phyloP scores from a whole-genome alignment of 352 stramenopile genomes.

The Phytophthora citricola region DNA sequence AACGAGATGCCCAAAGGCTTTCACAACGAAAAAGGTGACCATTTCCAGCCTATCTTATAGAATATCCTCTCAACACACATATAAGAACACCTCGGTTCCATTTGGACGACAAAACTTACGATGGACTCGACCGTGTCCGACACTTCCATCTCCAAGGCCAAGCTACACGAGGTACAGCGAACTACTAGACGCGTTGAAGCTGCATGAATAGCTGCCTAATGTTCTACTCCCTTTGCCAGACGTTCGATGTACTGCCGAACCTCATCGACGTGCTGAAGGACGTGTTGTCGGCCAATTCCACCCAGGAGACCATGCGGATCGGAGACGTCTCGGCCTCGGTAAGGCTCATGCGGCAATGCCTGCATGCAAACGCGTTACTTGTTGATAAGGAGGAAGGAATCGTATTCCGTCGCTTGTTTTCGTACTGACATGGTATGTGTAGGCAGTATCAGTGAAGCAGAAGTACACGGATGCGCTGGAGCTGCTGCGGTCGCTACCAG shows the following conservation, averaged over 20 bases:
- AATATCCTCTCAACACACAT: slow-evolving; percentile 3
- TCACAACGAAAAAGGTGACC: no score
- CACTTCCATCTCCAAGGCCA: slow-evolving; percentile 64
- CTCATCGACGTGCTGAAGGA: slow-evolving; percentile 90
- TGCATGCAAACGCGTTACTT: neutral
- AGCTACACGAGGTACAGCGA: slow-evolving; percentile 65
- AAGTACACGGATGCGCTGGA: slow-evolving; percentile 79
- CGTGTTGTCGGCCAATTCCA: slow-evolving; percentile 74
- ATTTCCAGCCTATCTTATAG: slow-evolving; percentile 1
- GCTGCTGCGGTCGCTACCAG: slow-evolving; percentile 71
- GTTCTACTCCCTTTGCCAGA: slow-evolving; percentile 31
- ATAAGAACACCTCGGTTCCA: neutral
- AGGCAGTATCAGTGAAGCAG: slow-evolving; percentile 80
- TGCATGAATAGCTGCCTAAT: neutral
- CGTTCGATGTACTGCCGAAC: slow-evolving; percentile 82
- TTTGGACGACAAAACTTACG: neutral
- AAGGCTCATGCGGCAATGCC: slow-evolving; percentile 2
- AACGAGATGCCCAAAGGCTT: no score
- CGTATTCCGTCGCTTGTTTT: neutral
- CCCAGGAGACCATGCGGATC: slow-evolving; percentile 78
- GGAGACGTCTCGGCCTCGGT: slow-evolving; percentile 85
- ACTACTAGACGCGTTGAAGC: neutral
- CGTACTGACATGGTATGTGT: neutral
- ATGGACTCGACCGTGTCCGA: slow-evolving; percentile 43
- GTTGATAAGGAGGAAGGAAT: no score